Base-by-base conservation (phyloP, 805 yeast genomes). In the Komagataella phaffii region DNA sequence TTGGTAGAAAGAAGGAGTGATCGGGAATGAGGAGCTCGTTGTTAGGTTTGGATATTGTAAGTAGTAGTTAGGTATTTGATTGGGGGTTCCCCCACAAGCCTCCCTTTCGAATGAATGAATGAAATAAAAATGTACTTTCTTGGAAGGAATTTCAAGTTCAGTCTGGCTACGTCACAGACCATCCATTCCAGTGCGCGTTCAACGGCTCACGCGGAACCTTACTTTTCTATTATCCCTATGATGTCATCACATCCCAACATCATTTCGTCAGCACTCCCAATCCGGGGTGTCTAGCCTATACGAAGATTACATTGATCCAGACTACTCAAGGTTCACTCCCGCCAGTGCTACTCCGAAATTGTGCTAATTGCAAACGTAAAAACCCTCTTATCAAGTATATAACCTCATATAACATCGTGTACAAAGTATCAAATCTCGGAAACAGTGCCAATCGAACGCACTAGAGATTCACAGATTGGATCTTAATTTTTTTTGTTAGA, bases 1-100 rank as follows among this genome's bases (percentile, higher is more conserved):
- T 91, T 62, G 89, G 96, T 50, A 77, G 83, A 61, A 77, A 75
- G 60, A 67, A 66, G 61, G 40, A 30, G 40, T 30, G n/a, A 30
- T 7, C 36, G n/a, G 40, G 14, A 10, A 30, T 10, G 2, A 4
- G 21, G 24, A 23, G 44, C 14, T 45, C 8, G 17, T n/a, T 14
- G 49, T 17, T 44, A 21, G 18, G 47, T 44, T 49, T 19, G 47
- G 14, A 17, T 23, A 12, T 19, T 44, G 14, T 19, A 36, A 24
- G 45, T 30, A 30, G 40, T 30, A 30, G 40, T 30, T 30, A 30
- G 40, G 14, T 4, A 30, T 30, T 30, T 30, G 40, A 30, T 30
- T 8, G 40, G 40, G 14, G 40, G 17, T 17, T 10, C 40, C n/a
- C 40, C 14, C 2, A 10, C 14, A 30, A 14, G 40, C 6, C 40